Evolutionary conservation across 73 alveolate genomes (phyloP).

Genomic region (Durusdinium trenchii): DNA sequence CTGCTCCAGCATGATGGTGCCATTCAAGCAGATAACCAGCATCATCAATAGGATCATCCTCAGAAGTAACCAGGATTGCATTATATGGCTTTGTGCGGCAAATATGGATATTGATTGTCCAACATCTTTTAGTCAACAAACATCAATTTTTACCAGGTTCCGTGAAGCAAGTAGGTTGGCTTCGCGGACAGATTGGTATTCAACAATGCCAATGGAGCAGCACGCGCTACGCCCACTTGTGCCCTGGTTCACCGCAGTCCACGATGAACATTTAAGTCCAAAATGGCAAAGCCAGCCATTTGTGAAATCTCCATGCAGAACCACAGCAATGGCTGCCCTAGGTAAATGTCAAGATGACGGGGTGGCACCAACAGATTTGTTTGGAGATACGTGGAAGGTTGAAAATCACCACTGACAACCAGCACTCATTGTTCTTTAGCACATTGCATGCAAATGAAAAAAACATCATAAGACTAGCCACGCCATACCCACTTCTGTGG

Average conservation of each 20-base stretch:
- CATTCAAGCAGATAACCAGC: background rate
- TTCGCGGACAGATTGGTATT: background rate
- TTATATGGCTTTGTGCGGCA: no score
- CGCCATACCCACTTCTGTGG: background rate
- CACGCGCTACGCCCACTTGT: background rate
- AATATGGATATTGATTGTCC: background rate
- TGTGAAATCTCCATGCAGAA: background rate
- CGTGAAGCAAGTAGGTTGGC: background rate
- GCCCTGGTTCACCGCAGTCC: background rate
- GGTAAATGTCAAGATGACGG: background rate
- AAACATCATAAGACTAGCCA: background rate
- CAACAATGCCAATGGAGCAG: background rate
- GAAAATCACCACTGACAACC: background rate
- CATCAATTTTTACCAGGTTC: background rate
- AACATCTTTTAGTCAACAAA: background rate
- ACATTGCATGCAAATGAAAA: background rate
- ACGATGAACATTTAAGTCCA: background rate
- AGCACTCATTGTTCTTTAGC: background rate
- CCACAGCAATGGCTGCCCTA: background rate
- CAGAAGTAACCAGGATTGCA: background rate
- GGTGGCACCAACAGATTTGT: background rate
- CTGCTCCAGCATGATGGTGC: conserved; percentile 24
- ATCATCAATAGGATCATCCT: background rate
- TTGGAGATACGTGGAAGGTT: background rate
- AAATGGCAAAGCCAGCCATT: background rate